These are phyloP conservation scores for Crassisporium funariophilum DNA, from an alignment of 768 basidiomycete species.

Conservation along the genomic window DNA sequence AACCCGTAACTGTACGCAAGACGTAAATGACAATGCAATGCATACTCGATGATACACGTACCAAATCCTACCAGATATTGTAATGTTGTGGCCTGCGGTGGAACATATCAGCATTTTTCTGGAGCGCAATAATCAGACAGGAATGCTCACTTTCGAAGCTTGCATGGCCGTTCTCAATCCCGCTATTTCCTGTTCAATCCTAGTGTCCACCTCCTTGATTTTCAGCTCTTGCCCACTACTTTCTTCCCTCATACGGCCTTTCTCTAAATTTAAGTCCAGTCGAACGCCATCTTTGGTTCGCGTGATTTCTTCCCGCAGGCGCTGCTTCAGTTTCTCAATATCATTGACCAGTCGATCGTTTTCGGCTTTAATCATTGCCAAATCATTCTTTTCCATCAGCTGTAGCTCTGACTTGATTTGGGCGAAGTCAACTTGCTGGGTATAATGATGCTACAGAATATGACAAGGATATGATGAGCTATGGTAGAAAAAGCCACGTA, in stretches of 20 bases:
- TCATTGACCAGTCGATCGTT: conserved; percentile 92
- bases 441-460: conserved; percentile 84
- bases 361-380: conserved; percentile 93
- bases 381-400: conserved; percentile 95
- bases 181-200: conserved; percentile 96
- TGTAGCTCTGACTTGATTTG: conserved; percentile 96
- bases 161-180: conserved; percentile 81
- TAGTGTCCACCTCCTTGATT: conserved; percentile 96
- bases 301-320: conserved; percentile 88
- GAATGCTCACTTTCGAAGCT: conserved; percentile 67
- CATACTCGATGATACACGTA: conserved; percentile 45
- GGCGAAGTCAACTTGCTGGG: conserved; percentile 95
- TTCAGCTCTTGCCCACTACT: conserved; percentile 89
- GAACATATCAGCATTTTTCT: neutral
- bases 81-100: conserved; percentile 70
- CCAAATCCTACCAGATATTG: conserved; percentile 89
- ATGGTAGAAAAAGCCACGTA: neutral
- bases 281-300: conserved; percentile 92
- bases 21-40: neutral
- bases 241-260: conserved; percentile 94
- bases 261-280: conserved; percentile 94
- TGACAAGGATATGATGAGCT: neutral
- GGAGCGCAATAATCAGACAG: neutral
- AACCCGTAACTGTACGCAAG: conserved; percentile 69
- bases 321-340: conserved; percentile 93